Conservation (phyloP, 768 basidiomycete genomes). For the Termitomyces sp. region DNA sequence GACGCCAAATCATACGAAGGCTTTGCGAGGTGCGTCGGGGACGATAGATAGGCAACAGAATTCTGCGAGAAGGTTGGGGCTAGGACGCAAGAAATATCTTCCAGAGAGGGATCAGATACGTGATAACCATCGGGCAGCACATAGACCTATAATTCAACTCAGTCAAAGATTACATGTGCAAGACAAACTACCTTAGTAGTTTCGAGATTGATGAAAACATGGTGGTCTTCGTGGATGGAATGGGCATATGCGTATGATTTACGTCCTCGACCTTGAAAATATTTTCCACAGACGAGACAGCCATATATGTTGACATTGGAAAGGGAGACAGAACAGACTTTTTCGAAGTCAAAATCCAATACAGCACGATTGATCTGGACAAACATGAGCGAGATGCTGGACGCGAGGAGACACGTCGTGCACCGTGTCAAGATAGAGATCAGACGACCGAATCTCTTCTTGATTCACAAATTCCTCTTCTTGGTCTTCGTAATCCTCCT, state of each 20-base stretch:
- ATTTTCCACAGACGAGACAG: slow-evolving; percentile 97
- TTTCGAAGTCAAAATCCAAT: slow-evolving; percentile 99
- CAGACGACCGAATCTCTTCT: slow-evolving; percentile 52
- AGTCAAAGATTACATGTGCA: slow-evolving; percentile 2
- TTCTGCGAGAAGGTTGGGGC: slow-evolving; percentile 75
- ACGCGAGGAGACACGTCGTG: slow-evolving; percentile 22
- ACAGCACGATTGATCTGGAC: slow-evolving; percentile 80
- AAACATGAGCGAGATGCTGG: slow-evolving; percentile 2
- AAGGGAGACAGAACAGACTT: slow-evolving; percentile 94
- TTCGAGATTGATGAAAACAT: slow-evolving; percentile 95
- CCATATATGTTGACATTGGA: slow-evolving; percentile 98
- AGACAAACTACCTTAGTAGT: slow-evolving; percentile 69
- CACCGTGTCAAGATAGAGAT: slow-evolving; percentile 93
- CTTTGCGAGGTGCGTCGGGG: slow-evolving; percentile 54
- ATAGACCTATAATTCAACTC: slow-evolving; percentile 63
- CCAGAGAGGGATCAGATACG: slow-evolving; percentile 93
- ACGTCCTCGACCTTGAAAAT: slow-evolving; percentile 94
- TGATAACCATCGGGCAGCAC: slow-evolving; percentile 96
- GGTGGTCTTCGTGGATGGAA: slow-evolving; percentile 96
- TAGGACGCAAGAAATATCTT: slow-evolving; percentile 90
- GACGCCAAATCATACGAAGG: slow-evolving; percentile 82
- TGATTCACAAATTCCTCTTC: slow-evolving; percentile 19
- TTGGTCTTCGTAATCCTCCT: slow-evolving; percentile 25
- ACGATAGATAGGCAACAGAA: slow-evolving; percentile 50
- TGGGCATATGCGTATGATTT: slow-evolving; percentile 95